These are phyloP conservation scores for Agroathelia rolfsii DNA, from an alignment of 1,284 basidiomycete genomes.

Conservation along the genomic window DNA sequence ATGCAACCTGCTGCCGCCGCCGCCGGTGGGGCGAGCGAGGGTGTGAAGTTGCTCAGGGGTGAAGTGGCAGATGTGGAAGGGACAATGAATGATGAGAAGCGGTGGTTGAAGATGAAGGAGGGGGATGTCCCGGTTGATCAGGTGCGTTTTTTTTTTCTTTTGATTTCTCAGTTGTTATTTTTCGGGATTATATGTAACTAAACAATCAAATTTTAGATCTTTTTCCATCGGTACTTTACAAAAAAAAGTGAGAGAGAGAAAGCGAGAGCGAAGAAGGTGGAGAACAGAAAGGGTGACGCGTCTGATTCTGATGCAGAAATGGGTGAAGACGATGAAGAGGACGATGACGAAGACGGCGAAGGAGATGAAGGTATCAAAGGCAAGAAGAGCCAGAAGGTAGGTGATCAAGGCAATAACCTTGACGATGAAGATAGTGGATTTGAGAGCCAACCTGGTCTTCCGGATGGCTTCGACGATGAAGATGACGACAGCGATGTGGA, in stretches of 20 bases:
- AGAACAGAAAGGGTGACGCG: conserved; percentile 25
- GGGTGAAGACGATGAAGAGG: conserved; percentile 27
- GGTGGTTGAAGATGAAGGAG: conserved; percentile 66
- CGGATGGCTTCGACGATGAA: too few species aligned
- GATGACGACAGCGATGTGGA: conserved; percentile 38
- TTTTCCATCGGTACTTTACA: conserved; percentile 59
- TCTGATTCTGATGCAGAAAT: conserved; percentile 24
- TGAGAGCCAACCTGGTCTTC: too few species aligned
- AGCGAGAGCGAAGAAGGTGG: conserved; percentile 37
- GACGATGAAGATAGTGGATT: too few species aligned
- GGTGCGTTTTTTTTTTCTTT: conserved; percentile 29
- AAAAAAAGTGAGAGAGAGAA: conserved; percentile 47
- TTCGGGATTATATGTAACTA: too few species aligned
- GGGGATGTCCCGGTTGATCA: conserved; percentile 85
- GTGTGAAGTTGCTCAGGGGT: conserved; percentile 68
- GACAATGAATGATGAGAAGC: conserved; percentile 71
- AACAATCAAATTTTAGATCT: conserved; percentile 39
- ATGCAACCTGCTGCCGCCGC: conserved; percentile 91
- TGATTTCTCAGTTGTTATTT: neutral
- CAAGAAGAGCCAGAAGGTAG: too few species aligned
- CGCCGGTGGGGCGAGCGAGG: conserved; percentile 44
- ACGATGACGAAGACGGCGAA: conserved; percentile 18
- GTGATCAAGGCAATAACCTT: too few species aligned
- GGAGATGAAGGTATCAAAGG: conserved; percentile 31
- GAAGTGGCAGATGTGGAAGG: conserved; percentile 35